phyloP scores from a whole-genome alignment of 495 filamentous ascomycete species.

The Chaetomium fimeti region DNA sequence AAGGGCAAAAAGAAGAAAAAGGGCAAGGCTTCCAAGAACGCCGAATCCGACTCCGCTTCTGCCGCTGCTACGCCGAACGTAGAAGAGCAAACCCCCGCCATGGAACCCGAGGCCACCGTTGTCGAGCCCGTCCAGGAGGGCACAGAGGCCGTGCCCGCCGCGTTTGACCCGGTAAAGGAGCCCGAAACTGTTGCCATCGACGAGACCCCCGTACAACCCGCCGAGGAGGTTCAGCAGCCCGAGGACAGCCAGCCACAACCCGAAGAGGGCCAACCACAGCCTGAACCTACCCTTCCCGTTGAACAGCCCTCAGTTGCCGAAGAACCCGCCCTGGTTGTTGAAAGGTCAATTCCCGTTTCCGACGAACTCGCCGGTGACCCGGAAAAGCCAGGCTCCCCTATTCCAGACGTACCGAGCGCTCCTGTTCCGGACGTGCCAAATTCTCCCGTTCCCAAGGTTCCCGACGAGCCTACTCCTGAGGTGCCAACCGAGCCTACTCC shows the following conservation, averaged over 20 bases:
- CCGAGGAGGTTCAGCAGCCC: neutral
- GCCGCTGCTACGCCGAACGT: slow-evolving; percentile 27
- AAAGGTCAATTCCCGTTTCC: neutral
- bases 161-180: neutral
- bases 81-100: slow-evolving; percentile 28
- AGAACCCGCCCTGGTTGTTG: neutral
- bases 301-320: neutral
- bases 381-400: neutral
- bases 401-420: neutral
- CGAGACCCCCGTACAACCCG: neutral
- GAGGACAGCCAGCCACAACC: neutral
- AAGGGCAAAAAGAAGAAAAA: slow-evolving; percentile 32
- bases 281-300: neutral
- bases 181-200: neutral
- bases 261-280: neutral
- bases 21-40: slow-evolving; percentile 31
- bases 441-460: neutral
- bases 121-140: slow-evolving; percentile 9
- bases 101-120: slow-evolving; percentile 15
- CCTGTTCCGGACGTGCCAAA: neutral
- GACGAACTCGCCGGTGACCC: neutral
- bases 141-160: slow-evolving; percentile 3
- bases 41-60: slow-evolving; percentile 22
- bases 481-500: neutral
- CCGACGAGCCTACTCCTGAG: neutral